Evolutionary conservation across 192 early-diverging fungal species (phyloP), one percentile per base, ranked within the genome.

Genomic region (Rhizophagus prolifer): DNA sequence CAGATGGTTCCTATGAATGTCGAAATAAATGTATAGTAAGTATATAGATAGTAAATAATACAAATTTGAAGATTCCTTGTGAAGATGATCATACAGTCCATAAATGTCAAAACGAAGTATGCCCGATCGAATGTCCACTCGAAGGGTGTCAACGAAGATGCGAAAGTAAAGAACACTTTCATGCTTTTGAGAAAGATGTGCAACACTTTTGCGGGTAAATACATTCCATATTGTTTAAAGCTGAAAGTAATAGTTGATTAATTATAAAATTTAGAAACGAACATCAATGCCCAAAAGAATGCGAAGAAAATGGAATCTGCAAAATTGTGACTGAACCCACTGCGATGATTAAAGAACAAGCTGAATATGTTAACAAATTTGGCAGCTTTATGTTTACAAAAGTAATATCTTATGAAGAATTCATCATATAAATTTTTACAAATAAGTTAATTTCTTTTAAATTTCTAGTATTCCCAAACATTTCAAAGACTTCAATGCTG

Each of bases 281-380:
- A n/a, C 78, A 79, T 61, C 78, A 59, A 44, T 79, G 78, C 28
- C 44, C 30, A 21, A 46, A 79, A 47, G 38, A 74, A 64, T 79
- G 78, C 10, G 78, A 79, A 46, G 44, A n/a, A 47, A 50, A 9
- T 8, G 78, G 78, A 6, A 74, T 79, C n/a, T 79, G 78, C 58
- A 73, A 63, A 30, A 62, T 79, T 21, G 25, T 66, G 8, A 79
- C 70, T 44, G 69, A 72, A 34, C 65, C 60, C 21, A 58, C 68
- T 60, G 81, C 61, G n/a, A 81, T 78, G 10, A n/a, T 63, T 65
- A 78, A 74, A 74, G 82, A 84, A 81, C 79, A 72, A 83, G 82
- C 58, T 14, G 74, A 75, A 80, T 84, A 72, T 65, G 80, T 58
- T 4, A 63, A 64, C 58, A 84, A 72, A 34, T 67, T 62, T 47